phyloP scores from a whole-genome alignment of 805 yeast genomes.

The Wickerhamiella parazyma region DNA sequence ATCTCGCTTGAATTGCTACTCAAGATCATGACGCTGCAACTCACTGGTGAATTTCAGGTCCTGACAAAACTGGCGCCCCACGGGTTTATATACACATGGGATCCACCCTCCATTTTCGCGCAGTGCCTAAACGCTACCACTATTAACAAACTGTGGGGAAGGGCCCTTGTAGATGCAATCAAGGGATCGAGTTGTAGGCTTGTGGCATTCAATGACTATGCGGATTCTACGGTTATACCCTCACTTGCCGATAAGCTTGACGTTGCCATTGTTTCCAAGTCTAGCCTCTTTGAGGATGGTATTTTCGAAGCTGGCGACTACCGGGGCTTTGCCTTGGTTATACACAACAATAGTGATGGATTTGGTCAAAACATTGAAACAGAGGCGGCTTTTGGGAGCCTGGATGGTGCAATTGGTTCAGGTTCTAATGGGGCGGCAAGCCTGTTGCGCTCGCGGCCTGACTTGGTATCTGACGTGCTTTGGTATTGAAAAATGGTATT shows the following conservation, averaged over 20 bases:
- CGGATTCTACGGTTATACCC: slow-evolving; percentile 10
- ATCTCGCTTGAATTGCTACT: slow-evolving; percentile 13
- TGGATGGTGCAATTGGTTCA: slow-evolving; percentile 19
- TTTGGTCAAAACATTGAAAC: slow-evolving; percentile 17
- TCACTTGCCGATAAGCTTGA: neutral
- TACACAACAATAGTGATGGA: slow-evolving; percentile 19
- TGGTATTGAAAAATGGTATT: too few relatives aligned
- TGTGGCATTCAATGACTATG: slow-evolving; percentile 16
- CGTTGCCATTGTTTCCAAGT: slow-evolving; percentile 1
- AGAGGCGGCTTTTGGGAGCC: slow-evolving; percentile 13
- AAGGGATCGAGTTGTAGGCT: slow-evolving; percentile 5
- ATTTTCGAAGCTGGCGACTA: neutral
- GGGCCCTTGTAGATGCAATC: slow-evolving; percentile 10
- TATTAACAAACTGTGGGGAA: slow-evolving; percentile 14
- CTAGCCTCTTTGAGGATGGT: neutral
- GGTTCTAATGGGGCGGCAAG: slow-evolving; percentile 15
- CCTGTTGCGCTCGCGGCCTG: slow-evolving; percentile 7
- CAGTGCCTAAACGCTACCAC: slow-evolving; percentile 8
- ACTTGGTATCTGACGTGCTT: neutral
- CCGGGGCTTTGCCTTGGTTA: slow-evolving; percentile 6
- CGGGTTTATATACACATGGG: slow-evolving; percentile 17
- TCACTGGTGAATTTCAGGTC: slow-evolving; percentile 10
- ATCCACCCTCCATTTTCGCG: slow-evolving; percentile 19
- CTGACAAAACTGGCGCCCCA: slow-evolving; percentile 3
- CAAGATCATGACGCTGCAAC: slow-evolving; percentile 11